A percentile compares a stretch with the other conserved stretches of the same genome.
phyloP scores from a whole-genome alignment of 2,329 filamentous ascomycete species.

The Plenodomus lindquistii region DNA sequence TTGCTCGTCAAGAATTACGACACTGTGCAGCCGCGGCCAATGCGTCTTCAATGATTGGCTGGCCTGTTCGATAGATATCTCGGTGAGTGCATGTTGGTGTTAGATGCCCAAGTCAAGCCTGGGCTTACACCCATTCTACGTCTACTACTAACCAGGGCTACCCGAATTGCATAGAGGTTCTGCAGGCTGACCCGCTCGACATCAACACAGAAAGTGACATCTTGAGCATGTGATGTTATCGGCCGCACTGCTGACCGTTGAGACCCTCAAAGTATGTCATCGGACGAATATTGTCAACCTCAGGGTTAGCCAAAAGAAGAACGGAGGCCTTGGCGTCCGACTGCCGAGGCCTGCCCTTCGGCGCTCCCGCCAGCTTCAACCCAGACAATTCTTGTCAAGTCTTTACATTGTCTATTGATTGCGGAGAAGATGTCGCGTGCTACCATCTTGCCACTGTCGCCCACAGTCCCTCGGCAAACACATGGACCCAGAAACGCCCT shows the following conservation, averaged over 20 bases:
- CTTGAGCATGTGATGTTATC: no score
- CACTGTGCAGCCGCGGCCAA: conserved; percentile 25
- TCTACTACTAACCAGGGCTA: no score
- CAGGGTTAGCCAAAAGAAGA: background rate
- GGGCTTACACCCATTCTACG: no score
- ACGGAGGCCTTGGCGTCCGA: conserved; percentile 10
- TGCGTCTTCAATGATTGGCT: conserved; percentile 18
- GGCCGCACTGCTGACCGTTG: no score
- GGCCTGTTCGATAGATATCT: conserved; percentile 2
- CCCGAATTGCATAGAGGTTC: no score
- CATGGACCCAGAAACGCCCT: conserved; percentile 8
- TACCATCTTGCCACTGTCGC: background rate
- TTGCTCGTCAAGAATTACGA: conserved; percentile 24
- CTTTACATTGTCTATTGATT: conserved; percentile 11
- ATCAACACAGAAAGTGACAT: no score
- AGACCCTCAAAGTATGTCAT: conserved; percentile 2
- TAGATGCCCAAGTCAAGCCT: background rate
- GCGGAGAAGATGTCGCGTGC: background rate
- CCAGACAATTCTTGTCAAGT: conserved; percentile 1
- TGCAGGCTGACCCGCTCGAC: no score
- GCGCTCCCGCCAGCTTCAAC: background rate
- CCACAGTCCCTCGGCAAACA: background rate
- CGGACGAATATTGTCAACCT: background rate
- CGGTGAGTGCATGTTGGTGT: background rate
- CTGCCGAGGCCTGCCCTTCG: conserved; percentile 1